Evolutionary conservation across 1,284 basidiomycete genomes (phyloP).

Genomic region (Apiotrichum laibachii): DNA sequence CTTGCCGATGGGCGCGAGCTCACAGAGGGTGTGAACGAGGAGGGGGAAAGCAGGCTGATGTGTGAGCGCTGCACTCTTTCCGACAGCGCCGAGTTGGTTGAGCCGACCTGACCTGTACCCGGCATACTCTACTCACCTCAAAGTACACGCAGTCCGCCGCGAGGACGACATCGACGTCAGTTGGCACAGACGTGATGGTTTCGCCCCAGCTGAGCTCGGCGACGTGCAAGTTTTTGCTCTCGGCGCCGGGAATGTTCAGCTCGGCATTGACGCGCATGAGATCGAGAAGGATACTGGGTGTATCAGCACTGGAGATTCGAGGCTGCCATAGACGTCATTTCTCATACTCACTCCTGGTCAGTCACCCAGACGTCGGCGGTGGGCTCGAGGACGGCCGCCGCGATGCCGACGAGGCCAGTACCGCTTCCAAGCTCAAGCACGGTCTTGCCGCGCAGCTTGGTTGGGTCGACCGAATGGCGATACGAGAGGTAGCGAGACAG

Average conservation of each 20-base stretch:
- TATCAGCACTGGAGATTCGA: conserved; percentile 1
- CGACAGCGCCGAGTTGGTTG: too few relatives aligned
- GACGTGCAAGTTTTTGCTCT: conserved; percentile 55
- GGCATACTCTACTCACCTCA: conserved; percentile 53
- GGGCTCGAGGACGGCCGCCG: conserved; percentile 65
- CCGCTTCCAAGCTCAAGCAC: conserved; percentile 80
- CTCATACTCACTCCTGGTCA: conserved; percentile 71
- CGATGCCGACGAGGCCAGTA: conserved; percentile 84
- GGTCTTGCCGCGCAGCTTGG: conserved; percentile 57
- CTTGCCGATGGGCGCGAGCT: conserved; percentile 56
- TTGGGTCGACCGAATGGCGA: conserved; percentile 51
- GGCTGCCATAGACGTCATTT: too few relatives aligned
- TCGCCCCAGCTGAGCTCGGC: conserved; percentile 70
- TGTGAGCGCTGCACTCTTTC: background rate
- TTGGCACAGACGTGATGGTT: conserved; percentile 29
- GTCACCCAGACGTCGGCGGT: conserved; percentile 69
- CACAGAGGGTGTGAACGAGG: conserved; percentile 72
- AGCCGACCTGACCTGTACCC: too few relatives aligned
- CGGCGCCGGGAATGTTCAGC: conserved; percentile 58
- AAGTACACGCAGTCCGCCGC: conserved; percentile 94
- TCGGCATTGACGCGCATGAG: conserved; percentile 70
- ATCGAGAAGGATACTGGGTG: conserved; percentile 63
- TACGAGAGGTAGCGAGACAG: conserved; percentile 68
- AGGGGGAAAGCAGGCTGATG: conserved; percentile 75
- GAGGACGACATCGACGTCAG: conserved; percentile 58